Evolutionary conservation across 1,139 yeast genomes (phyloP), one percentile per base, ranked within the genome.

Genomic region (Geotrichum fermentans): DNA sequence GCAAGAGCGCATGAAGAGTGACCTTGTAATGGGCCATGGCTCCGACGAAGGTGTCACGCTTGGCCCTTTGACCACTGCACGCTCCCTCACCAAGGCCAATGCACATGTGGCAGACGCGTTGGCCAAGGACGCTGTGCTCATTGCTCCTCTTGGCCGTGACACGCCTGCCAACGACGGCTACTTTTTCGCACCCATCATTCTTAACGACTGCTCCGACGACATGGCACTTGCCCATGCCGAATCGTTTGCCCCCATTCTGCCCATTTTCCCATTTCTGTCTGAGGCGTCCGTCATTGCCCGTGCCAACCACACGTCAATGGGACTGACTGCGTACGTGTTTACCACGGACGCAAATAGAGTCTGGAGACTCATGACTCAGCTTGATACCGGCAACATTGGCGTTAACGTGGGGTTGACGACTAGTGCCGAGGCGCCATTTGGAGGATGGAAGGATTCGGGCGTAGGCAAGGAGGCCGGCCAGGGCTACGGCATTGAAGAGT

Each of bases 231-330:
- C 78, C 30, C 63, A 70, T 24, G 86, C 83, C 55, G 94, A 84
- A 64, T 83, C 88, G 1, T 83, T 83, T 62, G 90, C 90, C 16
- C 92, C 92, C 3, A 72, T 83, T 37, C 84, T 84, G 52, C 83
- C 88, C 1, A 21, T 52, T 13, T 45, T 51, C 32, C 13, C 21
- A 13, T 55, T 83, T 59, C 69, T 70, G 10, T 66, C 75, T n/a
- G 77, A 77, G 43, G 80, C 80, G 52, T 83, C 83, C 59, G 92
- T 79, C 11, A 63, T 84, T 18, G 61, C 61, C 2, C 65, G 75
- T 59, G 85, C 87, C n/a, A 83, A 83, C 58, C 76, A 77, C 54
- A 50, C 82, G 2, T 71, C 70, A 18, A 77, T 74, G 42, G 86
- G 86, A 32, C 69, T 80, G 52, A 83, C 85, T 2, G 77, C 87